Base-by-base conservation (phyloP, 805 yeast species). In the Yarrowia bubula region DNA sequence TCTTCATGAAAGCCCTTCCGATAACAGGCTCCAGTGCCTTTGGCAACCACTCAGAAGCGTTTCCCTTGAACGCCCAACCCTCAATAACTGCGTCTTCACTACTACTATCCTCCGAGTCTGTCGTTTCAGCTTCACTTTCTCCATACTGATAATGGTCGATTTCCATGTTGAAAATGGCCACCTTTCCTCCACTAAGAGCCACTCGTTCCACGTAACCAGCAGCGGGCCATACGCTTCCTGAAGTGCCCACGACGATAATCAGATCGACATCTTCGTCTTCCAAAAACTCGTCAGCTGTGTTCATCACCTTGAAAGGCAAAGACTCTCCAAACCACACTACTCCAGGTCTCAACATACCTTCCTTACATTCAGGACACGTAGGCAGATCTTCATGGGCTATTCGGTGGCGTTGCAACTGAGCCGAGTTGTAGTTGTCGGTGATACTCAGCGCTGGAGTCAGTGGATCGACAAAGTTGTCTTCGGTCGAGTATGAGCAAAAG, bases 321-420 rank as follows among this genome's bases (percentile, higher is more conserved):
- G 91, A 81, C 75, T 92, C 98, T n/a, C 97, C 97, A 75, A 88
- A 90, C 97, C 97, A 92, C 6, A 91, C 92, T 3, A 92, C 96
- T 0, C 95, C 96, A 0, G 98, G 98, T 22, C 97, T 79, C 66
- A 92, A 75, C 11, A 88, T 72, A 0, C 86, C 87, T 4, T 79
- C 80, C n/a, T 78, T 72, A 72, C 98, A 92, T 10, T 76, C 76
- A 0, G 97, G 96, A 73, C 98, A 92, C 43, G 75, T 81, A 1
- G 97, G 97, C 10, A 90, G 78, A 1, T 84, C 84, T 0, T 75
- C 71, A 53, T 76, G 82, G 3, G 79, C 76, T 0, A 90, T 75
- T 14, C 76, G 72, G n/a, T 81, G 78, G 11, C 53, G 44, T 7
- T 39, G 64, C 17, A 58, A 35, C 50, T 58, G 42, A 1, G 64